Percentiles rank a stretch among this genome's conserved stretches.
Evolutionary conservation across 371 early-diverging fungal species (phyloP).

Genomic region (Dinochytrium kinnereticum): DNA sequence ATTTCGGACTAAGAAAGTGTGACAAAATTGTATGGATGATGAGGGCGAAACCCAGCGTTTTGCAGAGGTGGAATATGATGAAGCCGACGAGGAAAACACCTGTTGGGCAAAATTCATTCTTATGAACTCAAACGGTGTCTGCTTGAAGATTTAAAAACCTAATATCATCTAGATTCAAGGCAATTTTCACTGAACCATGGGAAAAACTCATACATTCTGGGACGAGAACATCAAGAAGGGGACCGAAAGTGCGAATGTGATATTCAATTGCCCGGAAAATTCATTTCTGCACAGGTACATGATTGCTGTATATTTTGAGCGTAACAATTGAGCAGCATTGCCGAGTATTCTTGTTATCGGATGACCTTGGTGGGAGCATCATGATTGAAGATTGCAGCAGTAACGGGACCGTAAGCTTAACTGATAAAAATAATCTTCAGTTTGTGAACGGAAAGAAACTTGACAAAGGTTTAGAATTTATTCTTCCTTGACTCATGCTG

Average conservation of each 20-base stretch:
- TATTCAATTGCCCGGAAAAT: not conserved
- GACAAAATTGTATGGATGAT: not conserved
- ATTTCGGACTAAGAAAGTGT: not conserved
- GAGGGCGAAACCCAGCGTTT: constrained; percentile 4
- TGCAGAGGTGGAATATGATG: not conserved
- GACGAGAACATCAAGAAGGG: not conserved
- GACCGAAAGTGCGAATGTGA: not conserved
- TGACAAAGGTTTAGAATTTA: constrained; percentile 5
- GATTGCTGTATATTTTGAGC: not conserved
- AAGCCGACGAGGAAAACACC: not conserved
- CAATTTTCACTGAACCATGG: not conserved
- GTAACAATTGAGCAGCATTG: constrained; percentile 20
- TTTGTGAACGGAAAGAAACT: constrained; percentile 25
- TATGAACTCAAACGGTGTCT: constrained; percentile 9
- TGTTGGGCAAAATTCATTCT: constrained; percentile 10
- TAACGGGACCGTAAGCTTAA: constrained; percentile 26
- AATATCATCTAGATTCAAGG: not conserved
- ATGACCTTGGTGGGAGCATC: not conserved
- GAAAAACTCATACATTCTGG: constrained; percentile 4
- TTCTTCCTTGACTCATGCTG: not conserved
- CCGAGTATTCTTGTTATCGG: constrained; percentile 19
- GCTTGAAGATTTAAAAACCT: not conserved
- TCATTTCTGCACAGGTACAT: not conserved
- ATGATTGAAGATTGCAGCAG: constrained; percentile 27
- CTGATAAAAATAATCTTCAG: not conserved